Conservation (phyloP, 106 monocot species). For the Acanthochlamys bracteata region DNA sequence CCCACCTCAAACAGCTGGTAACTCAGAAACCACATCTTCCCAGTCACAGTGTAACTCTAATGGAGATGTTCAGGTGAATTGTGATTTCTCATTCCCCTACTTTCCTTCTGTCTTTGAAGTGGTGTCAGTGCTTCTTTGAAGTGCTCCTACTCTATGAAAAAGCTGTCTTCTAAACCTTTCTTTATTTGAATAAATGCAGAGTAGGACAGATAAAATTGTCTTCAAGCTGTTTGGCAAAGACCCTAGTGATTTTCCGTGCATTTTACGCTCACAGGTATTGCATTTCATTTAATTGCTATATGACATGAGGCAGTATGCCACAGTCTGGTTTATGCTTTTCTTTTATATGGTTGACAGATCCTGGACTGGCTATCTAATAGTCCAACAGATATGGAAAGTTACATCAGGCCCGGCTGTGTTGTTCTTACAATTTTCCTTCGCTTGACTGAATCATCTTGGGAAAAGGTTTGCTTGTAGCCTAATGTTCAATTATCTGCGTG, state of each 20-base stretch:
- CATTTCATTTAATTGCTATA: background rate
- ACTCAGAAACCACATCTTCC: constrained; percentile 57
- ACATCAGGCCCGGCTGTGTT: constrained; percentile 84
- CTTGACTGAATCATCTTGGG: constrained; percentile 53
- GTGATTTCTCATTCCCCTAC: background rate
- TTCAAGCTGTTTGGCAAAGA: constrained; percentile 95
- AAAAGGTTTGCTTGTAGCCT: constrained; percentile 29
- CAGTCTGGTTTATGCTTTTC: background rate
- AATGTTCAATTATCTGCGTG: background rate
- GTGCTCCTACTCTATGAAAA: too few relatives aligned
- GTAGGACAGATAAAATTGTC: constrained; percentile 68
- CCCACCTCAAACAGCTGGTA: constrained; percentile 63
- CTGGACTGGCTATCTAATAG: constrained; percentile 72
- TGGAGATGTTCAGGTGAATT: constrained; percentile 58
- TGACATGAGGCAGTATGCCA: background rate
- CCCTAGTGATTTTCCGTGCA: constrained; percentile 64
- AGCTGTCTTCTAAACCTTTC: too few relatives aligned
- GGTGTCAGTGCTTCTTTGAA: too few relatives aligned
- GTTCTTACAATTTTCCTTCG: constrained; percentile 80
- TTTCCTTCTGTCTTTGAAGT: too few relatives aligned
- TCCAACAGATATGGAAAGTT: constrained; percentile 86
- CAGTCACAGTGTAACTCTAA: constrained; percentile 55
- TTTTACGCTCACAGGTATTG: constrained; percentile 59
- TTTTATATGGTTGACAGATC: constrained; percentile 39
- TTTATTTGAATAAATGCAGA: constrained; percentile 23